These are phyloP conservation scores for Chaetomium sp. DNA, from an alignment of 2,329 filamentous ascomycete genomes.

Conservation along the genomic window DNA sequence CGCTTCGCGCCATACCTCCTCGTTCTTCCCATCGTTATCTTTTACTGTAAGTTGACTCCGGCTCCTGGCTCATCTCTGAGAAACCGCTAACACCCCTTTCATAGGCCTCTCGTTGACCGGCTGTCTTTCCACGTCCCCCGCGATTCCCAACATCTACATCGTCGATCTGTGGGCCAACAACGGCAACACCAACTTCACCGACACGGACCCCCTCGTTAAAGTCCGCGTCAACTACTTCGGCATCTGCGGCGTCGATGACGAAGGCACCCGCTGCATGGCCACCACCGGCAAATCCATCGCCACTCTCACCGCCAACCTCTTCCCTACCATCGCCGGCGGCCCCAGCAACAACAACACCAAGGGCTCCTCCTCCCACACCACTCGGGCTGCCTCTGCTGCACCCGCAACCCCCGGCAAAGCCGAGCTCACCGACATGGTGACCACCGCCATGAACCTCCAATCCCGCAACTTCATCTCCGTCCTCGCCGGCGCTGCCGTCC, in stretches of 20 bases:
- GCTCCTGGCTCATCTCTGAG: no score
- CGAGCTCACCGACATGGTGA: constrained; percentile 16
- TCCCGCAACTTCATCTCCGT: constrained; percentile 19
- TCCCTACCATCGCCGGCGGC: constrained; percentile 12
- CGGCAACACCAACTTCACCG: constrained; percentile 14
- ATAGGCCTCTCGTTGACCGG: constrained; percentile 22
- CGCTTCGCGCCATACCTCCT: constrained; percentile 14
- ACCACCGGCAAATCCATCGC: constrained; percentile 14
- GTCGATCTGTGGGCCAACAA: constrained; percentile 19
- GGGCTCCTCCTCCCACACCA: background rate
- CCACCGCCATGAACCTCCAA: constrained; percentile 22
- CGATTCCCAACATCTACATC: constrained; percentile 24
- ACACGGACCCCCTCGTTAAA: constrained; percentile 8
- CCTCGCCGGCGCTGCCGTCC: constrained; percentile 18
- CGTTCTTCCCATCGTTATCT: constrained; percentile 22
- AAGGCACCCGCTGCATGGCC: constrained; percentile 18
- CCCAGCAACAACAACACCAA: background rate
- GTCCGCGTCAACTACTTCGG: constrained; percentile 26
- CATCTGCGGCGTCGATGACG: constrained; percentile 22
- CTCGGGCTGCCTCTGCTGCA: background rate
- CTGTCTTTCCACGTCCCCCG: constrained; percentile 23
- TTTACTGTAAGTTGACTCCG: constrained; percentile 10
- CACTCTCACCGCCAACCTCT: constrained; percentile 15
- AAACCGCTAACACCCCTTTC: constrained; percentile 3
- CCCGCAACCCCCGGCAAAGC: background rate